Base-by-base conservation (phyloP, 345 rosid genomes). In the Citrus unshiu region DNA sequence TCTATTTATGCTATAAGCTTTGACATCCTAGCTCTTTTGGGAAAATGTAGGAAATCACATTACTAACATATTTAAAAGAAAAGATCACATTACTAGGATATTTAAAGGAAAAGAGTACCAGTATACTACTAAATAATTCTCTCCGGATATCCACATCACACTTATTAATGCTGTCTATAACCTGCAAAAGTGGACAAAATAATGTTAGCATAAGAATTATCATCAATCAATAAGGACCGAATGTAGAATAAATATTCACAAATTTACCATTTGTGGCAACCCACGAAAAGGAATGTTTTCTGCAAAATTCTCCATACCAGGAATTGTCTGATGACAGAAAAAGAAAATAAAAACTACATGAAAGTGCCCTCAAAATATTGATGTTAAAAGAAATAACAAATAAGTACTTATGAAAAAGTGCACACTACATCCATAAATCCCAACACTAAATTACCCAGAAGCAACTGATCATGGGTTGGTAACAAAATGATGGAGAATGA, bases 81-180 rank as follows among this genome's bases (percentile, higher is more conserved):
- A 43, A 46, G 14, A 39, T 68, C 29, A 35, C 34, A 35, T 39
- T 13, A 27, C 18, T 46, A 46, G 4, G 51, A 46, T 3, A 46
- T 13, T 13, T 46, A 46, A 3, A 46, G 1, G 51, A 13, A 46
- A 46, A 46, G 14, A 3, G 51, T 94, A 96, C 99, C 98, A 96
- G 87, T 77, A 96, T 85, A 85, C 98, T 94, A 80, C 98, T 92
- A 79, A 89, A 96, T 76, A 96, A 81, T 79, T 96, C 99, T 86
- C 98, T 90, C 75, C 99, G 90, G 73, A 96, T 94, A 83, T 96
- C 99, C 72, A 89, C 98, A 72, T 94, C 99, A 79, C 97, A 94
- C 85, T 78, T 94, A 83, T 91, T 94, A 82, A 96, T 92, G 88
- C 98, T 94, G 76, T 96, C 99, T 81, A 94, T 84, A 75, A 93